Percentiles rank a stretch among this genome's conserved stretches.
Conservation (phyloP, 257 asterid species). For the Penstemon newberryi region DNA sequence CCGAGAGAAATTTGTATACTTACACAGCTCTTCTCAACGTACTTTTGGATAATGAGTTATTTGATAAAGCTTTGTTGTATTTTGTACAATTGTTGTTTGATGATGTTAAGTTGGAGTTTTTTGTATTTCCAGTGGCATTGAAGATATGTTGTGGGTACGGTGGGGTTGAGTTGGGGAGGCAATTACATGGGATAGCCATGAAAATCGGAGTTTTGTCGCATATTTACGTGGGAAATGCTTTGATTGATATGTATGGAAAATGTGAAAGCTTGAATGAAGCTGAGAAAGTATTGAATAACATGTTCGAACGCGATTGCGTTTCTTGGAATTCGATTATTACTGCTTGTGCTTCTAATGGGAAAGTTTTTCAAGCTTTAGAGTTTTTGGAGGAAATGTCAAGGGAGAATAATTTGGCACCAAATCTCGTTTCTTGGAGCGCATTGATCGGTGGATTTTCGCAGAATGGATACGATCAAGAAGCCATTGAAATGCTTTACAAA, state of each 20-base stretch:
- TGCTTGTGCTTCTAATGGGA: slow-evolving; percentile 64
- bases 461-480: slow-evolving; percentile 63
- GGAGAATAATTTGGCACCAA: slow-evolving; percentile 43
- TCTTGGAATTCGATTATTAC: slow-evolving; percentile 79
- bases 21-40: slow-evolving; percentile 50
- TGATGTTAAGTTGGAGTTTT: slow-evolving; percentile 65
- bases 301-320: slow-evolving; percentile 52
- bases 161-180: slow-evolving; percentile 63
- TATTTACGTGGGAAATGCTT: slow-evolving; percentile 64
- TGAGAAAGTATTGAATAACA: slow-evolving; percentile 41
- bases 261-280: slow-evolving; percentile 60
- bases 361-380: slow-evolving; percentile 47
- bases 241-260: slow-evolving; percentile 82
- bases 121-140: slow-evolving; percentile 58
- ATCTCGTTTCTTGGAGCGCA: slow-evolving; percentile 70
- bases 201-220: slow-evolving; percentile 55
- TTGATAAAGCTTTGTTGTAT: slow-evolving; percentile 44
- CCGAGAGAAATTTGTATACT: slow-evolving; percentile 52
- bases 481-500: slow-evolving; percentile 48
- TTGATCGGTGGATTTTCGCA: slow-evolving; percentile 70
- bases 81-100: slow-evolving; percentile 45
- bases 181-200: slow-evolving; percentile 55
- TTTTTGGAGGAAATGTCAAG: slow-evolving; percentile 48
- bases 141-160: slow-evolving; percentile 72
- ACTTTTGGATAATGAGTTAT: slow-evolving; percentile 43